Evolutionary conservation across 2,329 filamentous ascomycete species (phyloP).

Genomic region (Rutstroemia sp.): DNA sequence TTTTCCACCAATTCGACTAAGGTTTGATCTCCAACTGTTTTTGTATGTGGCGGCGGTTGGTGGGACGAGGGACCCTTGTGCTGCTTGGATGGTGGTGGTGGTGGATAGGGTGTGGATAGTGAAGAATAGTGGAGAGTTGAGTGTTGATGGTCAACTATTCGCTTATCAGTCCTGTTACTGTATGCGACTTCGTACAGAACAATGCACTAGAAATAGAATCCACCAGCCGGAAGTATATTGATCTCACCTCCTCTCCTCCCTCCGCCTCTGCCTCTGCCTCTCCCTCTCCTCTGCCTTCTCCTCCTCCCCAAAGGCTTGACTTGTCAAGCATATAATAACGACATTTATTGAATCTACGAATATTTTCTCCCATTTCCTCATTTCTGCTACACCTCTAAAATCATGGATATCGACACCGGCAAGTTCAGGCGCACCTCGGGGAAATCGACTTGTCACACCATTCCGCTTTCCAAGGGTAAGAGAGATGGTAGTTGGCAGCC

Average conservation of each 20-base stretch:
- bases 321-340: neutral
- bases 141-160: too few relatives aligned
- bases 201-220: too few relatives aligned
- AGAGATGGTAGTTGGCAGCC: conserved; percentile 6
- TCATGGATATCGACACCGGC: neutral
- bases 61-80: too few relatives aligned
- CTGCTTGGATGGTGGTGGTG: too few relatives aligned
- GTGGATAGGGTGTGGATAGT: too few relatives aligned
- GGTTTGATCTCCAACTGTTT: too few relatives aligned
- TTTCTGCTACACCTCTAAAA: neutral
- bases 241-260: neutral
- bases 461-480: conserved; percentile 2
- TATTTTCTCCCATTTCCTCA: neutral
- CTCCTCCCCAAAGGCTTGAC: neutral
- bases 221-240: neutral
- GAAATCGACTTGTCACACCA: conserved; percentile 1
- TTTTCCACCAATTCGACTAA: too few relatives aligned
- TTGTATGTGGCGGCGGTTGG: too few relatives aligned
- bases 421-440: conserved; percentile 1
- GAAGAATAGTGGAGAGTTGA: too few relatives aligned
- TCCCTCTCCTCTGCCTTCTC: neutral
- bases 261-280: neutral
- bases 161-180: too few relatives aligned
- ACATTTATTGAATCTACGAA: neutral
- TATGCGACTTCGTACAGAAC: too few relatives aligned